A percentile compares a stretch with the other conserved stretches of the same genome.
These are phyloP conservation scores for Lachnellula subtilissima DNA, from an alignment of 2,329 filamentous ascomycete species.

Conservation along the genomic window DNA sequence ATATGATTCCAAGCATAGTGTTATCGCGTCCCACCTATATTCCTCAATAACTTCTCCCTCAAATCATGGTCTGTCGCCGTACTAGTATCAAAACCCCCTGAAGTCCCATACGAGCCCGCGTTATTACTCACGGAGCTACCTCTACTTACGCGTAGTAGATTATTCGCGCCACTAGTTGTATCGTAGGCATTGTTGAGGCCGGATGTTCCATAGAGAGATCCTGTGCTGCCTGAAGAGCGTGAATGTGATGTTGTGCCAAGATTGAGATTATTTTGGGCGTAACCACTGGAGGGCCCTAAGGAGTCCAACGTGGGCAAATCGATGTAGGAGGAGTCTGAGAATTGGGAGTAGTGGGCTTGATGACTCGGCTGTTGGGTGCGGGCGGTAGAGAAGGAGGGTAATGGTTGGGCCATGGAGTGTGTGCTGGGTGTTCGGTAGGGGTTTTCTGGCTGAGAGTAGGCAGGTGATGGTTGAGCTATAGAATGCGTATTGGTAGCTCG, in stretches of 20 bases:
- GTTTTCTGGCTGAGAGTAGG: conserved; percentile 23
- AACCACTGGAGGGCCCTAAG: conserved; percentile 22
- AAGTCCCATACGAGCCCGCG: neutral
- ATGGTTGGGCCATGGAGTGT: conserved; percentile 23
- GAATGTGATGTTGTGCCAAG: conserved; percentile 14
- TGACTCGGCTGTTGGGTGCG: conserved; percentile 26
- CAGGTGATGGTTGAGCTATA: conserved; percentile 22
- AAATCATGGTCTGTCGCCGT: conserved; percentile 20
- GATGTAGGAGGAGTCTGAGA: conserved; percentile 27
- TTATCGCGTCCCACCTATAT: conserved; percentile 20
- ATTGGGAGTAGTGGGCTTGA: conserved; percentile 27
- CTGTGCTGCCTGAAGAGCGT: conserved; percentile 17
- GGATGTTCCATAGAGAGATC: conserved; percentile 21
- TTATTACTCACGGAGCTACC: neutral
- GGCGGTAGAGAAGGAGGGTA: conserved; percentile 20
- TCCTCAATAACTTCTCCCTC: conserved; percentile 22
- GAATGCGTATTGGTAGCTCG: conserved; percentile 17
- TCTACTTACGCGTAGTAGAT: conserved; percentile 14
- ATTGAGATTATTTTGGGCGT: conserved; percentile 9
- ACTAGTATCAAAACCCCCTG: conserved; percentile 14
- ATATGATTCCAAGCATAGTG: neutral
- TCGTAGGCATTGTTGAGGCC: conserved; percentile 20
- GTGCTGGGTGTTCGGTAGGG: conserved; percentile 22
- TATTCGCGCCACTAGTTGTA: conserved; percentile 6
- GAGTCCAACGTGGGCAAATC: conserved; percentile 30